Conservation (phyloP, 306 rosid genomes). For the Fragaria ananassa region DNA sequence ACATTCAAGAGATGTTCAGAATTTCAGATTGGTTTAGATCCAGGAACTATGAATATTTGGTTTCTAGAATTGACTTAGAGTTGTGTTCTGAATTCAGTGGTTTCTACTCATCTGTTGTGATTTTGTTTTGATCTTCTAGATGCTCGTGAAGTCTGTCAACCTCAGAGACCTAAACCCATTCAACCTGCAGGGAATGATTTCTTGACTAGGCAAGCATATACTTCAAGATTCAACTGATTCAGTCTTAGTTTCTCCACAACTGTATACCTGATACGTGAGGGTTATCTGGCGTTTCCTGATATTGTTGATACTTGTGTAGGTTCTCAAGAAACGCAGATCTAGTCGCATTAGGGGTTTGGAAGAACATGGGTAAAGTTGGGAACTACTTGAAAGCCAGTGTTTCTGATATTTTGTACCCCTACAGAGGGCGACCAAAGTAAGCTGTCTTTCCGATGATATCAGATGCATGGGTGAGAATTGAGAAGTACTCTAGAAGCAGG, state of each 20-base stretch:
- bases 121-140: constrained; percentile 8
- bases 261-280: neutral
- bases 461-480: neutral
- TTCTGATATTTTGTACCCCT: neutral
- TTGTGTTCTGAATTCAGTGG: neutral
- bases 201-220: constrained; percentile 18
- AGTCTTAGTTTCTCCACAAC: neutral
- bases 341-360: constrained; percentile 17
- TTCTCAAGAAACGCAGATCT: constrained; percentile 22
- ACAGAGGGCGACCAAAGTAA: constrained; percentile 13
- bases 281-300: neutral
- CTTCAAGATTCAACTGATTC: neutral
- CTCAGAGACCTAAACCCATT: neutral
- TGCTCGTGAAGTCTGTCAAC: constrained; percentile 2
- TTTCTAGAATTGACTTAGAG: neutral
- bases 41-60: neutral
- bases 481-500: constrained; percentile 1
- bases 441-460: neutral
- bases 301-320: neutral
- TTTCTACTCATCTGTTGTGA: neutral
- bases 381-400: constrained; percentile 8
- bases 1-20: neutral
- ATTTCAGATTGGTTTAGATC: neutral
- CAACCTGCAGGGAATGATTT: neutral
- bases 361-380: constrained; percentile 18